Evolutionary conservation across 2,329 filamentous ascomycete species (phyloP).

Genomic region (Ceratocystis cacaofunesta): DNA sequence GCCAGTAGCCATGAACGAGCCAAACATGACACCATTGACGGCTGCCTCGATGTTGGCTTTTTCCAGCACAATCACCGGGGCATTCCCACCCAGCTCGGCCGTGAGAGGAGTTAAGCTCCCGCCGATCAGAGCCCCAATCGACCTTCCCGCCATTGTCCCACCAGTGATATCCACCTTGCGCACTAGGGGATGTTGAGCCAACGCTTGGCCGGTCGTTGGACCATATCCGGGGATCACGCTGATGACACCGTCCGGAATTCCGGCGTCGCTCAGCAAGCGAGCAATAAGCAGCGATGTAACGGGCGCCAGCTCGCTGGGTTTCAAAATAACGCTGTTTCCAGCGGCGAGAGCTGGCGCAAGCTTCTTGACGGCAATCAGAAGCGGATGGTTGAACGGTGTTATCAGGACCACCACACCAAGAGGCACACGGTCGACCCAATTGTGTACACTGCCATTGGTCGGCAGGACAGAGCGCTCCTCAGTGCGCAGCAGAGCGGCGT

Average conservation of each 20-base stretch:
- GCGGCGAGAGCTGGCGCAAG: slow-evolving; percentile 34
- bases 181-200: slow-evolving; percentile 52
- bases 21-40: slow-evolving; percentile 34
- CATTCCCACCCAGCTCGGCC: slow-evolving; percentile 53
- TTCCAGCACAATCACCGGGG: slow-evolving; percentile 48
- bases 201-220: slow-evolving; percentile 48
- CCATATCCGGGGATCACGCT: slow-evolving; percentile 62
- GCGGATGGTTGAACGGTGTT: slow-evolving; percentile 41
- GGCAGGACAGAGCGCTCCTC: slow-evolving; percentile 32
- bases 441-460: slow-evolving; percentile 28
- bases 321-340: slow-evolving; percentile 39
- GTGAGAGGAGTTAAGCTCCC: slow-evolving; percentile 50
- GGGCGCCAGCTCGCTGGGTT: slow-evolving; percentile 39
- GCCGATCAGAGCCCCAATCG: slow-evolving; percentile 54
- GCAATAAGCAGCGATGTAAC: slow-evolving; percentile 26
- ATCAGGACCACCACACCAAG: slow-evolving; percentile 37
- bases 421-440: slow-evolving; percentile 41
- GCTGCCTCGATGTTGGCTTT: slow-evolving; percentile 50
- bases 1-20: slow-evolving; percentile 38
- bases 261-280: slow-evolving; percentile 51
- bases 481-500: slow-evolving; percentile 27
- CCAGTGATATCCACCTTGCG: slow-evolving; percentile 67
- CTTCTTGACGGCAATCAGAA: slow-evolving; percentile 34
- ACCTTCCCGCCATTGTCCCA: slow-evolving; percentile 51
- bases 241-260: slow-evolving; percentile 60